phyloP scores from a whole-genome alignment of 2,329 filamentous ascomycete genomes.

The Colletotrichum sp. region DNA sequence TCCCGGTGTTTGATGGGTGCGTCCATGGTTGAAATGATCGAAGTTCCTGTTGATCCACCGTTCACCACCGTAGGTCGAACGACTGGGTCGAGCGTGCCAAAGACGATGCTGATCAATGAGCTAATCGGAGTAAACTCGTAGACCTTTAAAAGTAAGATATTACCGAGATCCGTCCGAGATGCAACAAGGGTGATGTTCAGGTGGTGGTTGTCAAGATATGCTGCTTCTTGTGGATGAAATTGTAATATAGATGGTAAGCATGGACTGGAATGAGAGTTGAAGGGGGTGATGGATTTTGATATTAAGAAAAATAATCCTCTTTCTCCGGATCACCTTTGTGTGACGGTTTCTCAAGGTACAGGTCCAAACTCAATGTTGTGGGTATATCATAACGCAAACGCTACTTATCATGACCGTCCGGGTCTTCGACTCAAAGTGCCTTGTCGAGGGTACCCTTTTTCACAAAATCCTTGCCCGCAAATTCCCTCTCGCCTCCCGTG shows the following conservation, averaged over 20 bases:
- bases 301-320: neutral
- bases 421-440: neutral
- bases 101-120: too few species aligned
- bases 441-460: constrained; percentile 16
- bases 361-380: neutral
- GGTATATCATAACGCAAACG: neutral
- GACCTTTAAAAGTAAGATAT: too few species aligned
- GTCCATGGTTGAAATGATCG: neutral
- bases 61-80: too few species aligned
- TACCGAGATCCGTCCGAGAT: too few species aligned
- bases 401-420: neutral
- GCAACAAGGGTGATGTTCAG: too few species aligned
- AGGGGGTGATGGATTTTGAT: accelerated
- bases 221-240: too few species aligned
- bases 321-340: neutral
- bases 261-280: neutral
- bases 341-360: neutral
- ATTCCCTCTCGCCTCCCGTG: constrained; percentile 20
- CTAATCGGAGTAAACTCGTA: too few species aligned
- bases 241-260: too few species aligned
- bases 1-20: neutral
- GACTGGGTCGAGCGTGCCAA: too few species aligned
- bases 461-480: constrained; percentile 19
- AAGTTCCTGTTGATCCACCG: too few species aligned
- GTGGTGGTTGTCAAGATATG: too few species aligned